Base-by-base conservation (phyloP, 495 filamentous ascomycete species). In the Hapsidospora chrysogenum region DNA sequence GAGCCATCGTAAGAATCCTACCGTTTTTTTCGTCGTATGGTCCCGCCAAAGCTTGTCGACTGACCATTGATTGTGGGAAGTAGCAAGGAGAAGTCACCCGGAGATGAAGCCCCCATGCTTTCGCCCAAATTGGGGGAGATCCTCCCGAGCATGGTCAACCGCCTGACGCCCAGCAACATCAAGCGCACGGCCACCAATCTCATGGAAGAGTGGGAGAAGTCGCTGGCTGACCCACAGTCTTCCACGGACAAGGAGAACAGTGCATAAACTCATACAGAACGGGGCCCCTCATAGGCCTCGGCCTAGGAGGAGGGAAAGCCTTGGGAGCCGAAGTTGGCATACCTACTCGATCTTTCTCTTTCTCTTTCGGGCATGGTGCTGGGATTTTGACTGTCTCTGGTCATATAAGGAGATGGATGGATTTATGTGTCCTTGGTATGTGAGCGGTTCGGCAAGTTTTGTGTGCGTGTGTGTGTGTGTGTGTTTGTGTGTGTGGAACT, bases 181-280 rank as follows among this genome's bases (percentile, higher is more conserved):
- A 75, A 70, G 41, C 66, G 62, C 8, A 76, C 76, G n/a, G 77
- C 79, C 2, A 70, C 68, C 16, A 72, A 73, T 35, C 57, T 83
- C 37, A 84, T 86, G 72, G 74, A 66, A 33, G 80, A 86, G 44
- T 85, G 79, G 80, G 82, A 89, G 50, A 66, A 56, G 42, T 62
- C 60, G 31, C 40, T 65, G 17, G 30, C 26, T 17, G 37, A 23
- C n/a, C 29, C 37, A 19, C 23, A 39, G 20, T 14, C 31, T 8
- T 4, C 29, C 20, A 13, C 14, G 4, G 18, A 10, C 28, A 31
- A 31, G 22, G 33, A 36, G 14, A 36, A 21, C 5, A 17, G 20
- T 15, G 20, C 15, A 2, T 36, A 36, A 26, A 11, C 6, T 26
- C 23, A n/a, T n/a, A n/a, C n/a, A n/a, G n/a, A n/a, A n/a, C n/a